Evolutionary conservation across 768 basidiomycete species (phyloP).

Genomic region (Suillus lakei): DNA sequence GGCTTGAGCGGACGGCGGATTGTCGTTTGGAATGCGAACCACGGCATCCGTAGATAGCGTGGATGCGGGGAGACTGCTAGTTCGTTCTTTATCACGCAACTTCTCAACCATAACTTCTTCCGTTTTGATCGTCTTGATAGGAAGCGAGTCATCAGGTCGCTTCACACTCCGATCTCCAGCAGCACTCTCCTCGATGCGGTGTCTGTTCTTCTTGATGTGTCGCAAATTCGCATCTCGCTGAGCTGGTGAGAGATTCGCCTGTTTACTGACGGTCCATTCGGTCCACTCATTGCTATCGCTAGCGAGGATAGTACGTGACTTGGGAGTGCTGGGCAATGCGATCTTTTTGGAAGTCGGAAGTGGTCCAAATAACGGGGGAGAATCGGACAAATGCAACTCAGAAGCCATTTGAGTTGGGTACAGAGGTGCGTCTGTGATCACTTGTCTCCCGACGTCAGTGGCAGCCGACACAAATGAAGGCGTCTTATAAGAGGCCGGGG

Average conservation of each 20-base stretch:
- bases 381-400: conserved; percentile 13
- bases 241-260: conserved; percentile 24
- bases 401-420: conserved; percentile 20
- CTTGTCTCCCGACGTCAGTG: conserved; percentile 19
- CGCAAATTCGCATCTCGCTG: conserved; percentile 35
- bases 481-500: background rate
- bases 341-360: conserved; percentile 13
- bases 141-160: conserved; percentile 1
- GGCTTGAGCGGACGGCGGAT: conserved; percentile 27
- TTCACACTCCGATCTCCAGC: conserved; percentile 34
- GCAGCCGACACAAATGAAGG: conserved; percentile 15
- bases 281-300: conserved; percentile 8
- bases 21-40: background rate
- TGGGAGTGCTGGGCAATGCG: conserved; percentile 23
- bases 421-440: conserved; percentile 10
- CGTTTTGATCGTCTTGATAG: conserved; percentile 18
- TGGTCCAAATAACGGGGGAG: background rate
- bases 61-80: background rate
- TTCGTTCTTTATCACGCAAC: conserved; percentile 5
- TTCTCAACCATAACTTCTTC: conserved; percentile 23
- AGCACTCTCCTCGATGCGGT: conserved; percentile 30
- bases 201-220: conserved; percentile 31
- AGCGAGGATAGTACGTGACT: conserved; percentile 29
- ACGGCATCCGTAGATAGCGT: background rate
- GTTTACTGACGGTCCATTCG: conserved; percentile 30